A percentile compares a stretch with the other conserved stretches of the same genome.
Evolutionary conservation across 2,329 filamentous ascomycete species (phyloP).

Genomic region (Colletotrichum coccodes): DNA sequence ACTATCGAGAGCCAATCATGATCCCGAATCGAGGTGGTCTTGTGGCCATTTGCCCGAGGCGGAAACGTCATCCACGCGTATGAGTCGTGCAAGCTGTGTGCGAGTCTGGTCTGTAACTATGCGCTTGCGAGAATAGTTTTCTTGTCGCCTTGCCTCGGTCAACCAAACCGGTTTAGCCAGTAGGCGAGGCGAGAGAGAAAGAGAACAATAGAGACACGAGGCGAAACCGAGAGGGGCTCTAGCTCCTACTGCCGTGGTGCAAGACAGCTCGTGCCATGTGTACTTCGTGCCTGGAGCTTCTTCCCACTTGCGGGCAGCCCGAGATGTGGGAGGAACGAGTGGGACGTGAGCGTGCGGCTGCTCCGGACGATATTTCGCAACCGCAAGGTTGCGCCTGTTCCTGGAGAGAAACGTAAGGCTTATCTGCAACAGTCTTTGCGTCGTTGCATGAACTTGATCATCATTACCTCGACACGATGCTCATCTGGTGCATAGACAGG

Average conservation of each 20-base stretch:
- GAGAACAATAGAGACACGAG: neutral
- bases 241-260: neutral
- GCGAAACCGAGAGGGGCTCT: neutral
- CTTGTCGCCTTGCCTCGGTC: constrained; percentile 11
- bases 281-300: neutral
- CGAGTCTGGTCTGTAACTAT: neutral
- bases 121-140: neutral
- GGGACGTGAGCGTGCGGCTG: constrained; percentile 17
- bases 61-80: constrained; percentile 29
- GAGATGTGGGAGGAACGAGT: constrained; percentile 18
- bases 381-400: neutral
- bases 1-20: constrained; percentile 10
- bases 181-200: neutral
- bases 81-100: constrained; percentile 5
- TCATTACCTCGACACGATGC: neutral
- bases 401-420: neutral
- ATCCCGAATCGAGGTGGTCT: neutral
- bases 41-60: constrained; percentile 21
- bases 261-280: neutral
- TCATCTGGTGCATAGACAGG: constrained; percentile 9
- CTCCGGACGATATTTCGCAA: neutral
- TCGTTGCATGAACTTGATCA: constrained; percentile 2
- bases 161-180: constrained; percentile 11
- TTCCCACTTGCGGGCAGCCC: constrained; percentile 15
- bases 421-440: neutral